These are phyloP conservation scores for Trichoderma atroviride DNA, from an alignment of 2,329 filamentous ascomycete genomes.

Conservation along the genomic window DNA sequence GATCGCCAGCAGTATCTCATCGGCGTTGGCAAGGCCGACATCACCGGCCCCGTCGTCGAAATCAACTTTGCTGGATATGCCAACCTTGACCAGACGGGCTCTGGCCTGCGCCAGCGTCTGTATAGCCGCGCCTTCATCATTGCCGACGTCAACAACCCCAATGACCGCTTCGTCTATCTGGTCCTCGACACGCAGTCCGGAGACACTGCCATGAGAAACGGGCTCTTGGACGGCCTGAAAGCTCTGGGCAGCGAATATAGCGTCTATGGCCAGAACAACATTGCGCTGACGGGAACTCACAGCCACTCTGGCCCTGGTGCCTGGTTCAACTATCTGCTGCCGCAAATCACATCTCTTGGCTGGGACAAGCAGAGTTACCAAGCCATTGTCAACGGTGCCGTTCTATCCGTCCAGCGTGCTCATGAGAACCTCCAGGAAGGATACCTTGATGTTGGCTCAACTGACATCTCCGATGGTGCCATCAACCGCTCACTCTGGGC, in stretches of 20 bases:
- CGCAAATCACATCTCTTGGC: conserved; percentile 84
- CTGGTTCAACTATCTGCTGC: conserved; percentile 92
- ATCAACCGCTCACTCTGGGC: conserved; percentile 88
- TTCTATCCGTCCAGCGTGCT: conserved; percentile 79
- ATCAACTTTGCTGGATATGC: conserved; percentile 93
- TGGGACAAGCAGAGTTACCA: conserved; percentile 86
- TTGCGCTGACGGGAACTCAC: conserved; percentile 90
- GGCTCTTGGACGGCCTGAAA: conserved; percentile 76
- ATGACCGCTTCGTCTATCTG: conserved; percentile 81
- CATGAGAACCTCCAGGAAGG: conserved; percentile 64
- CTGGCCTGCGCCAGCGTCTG: conserved; percentile 81
- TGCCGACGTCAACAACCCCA: conserved; percentile 64
- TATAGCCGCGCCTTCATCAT: conserved; percentile 91
- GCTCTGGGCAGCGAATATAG: conserved; percentile 71
- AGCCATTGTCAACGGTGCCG: conserved; percentile 83
- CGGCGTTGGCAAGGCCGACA: conserved; percentile 61
- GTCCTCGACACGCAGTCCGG: conserved; percentile 86
- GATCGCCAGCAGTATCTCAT: conserved; percentile 49
- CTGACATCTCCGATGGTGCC: conserved; percentile 73
- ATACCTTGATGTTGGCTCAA: conserved; percentile 69
- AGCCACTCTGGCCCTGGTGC: conserved; percentile 89
- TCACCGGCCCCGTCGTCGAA: conserved; percentile 79
- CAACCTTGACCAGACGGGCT: conserved; percentile 77
- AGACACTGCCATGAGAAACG: conserved; percentile 84
- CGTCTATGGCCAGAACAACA: conserved; percentile 75